Evolutionary conservation across 2,329 filamentous ascomycete species (phyloP).

Genomic region (Colletotrichum eremochloae): DNA sequence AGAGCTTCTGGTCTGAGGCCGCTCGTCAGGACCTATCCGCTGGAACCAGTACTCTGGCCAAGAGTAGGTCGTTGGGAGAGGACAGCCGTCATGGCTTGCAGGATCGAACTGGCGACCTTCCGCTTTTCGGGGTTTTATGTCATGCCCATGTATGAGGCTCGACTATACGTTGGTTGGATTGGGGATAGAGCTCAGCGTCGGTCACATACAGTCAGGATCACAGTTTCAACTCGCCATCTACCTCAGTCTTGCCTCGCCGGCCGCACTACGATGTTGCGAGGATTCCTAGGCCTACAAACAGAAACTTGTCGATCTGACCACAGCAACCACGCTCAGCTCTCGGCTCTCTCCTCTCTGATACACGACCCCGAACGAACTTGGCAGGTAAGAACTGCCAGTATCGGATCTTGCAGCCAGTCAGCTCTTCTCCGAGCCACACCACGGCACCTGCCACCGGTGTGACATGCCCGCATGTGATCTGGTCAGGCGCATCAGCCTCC

Average conservation of each 20-base stretch:
- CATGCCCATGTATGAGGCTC: constrained; percentile 2
- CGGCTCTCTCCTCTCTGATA: constrained; percentile 54
- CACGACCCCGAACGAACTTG: constrained; percentile 43
- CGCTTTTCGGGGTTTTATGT: constrained; percentile 26
- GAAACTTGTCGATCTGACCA: constrained; percentile 57
- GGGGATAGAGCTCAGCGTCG: constrained; percentile 60
- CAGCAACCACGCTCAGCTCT: constrained; percentile 56
- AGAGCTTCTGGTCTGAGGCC: constrained; percentile 79
- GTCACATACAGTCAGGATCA: constrained; percentile 63
- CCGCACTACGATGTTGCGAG: constrained; percentile 50
- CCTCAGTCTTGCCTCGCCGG: constrained; percentile 31
- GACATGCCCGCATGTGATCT: constrained; percentile 62
- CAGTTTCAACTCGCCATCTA: constrained; percentile 25
- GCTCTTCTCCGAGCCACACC: constrained; percentile 58
- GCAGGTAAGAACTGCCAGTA: constrained; percentile 35
- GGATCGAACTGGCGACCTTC: constrained; percentile 44
- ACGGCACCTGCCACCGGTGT: constrained; percentile 57
- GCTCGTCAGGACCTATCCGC: constrained; percentile 79
- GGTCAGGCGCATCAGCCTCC: constrained; percentile 71
- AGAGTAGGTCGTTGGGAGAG: constrained; percentile 54
- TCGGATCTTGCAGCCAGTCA: constrained; percentile 46
- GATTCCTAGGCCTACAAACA: constrained; percentile 58
- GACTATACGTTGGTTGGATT: constrained; percentile 38
- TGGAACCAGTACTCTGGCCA: constrained; percentile 72
- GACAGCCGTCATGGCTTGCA: constrained; percentile 48